phyloP scores from a whole-genome alignment of 2,329 filamentous ascomycete species.

The Colletotrichum limetticola region DNA sequence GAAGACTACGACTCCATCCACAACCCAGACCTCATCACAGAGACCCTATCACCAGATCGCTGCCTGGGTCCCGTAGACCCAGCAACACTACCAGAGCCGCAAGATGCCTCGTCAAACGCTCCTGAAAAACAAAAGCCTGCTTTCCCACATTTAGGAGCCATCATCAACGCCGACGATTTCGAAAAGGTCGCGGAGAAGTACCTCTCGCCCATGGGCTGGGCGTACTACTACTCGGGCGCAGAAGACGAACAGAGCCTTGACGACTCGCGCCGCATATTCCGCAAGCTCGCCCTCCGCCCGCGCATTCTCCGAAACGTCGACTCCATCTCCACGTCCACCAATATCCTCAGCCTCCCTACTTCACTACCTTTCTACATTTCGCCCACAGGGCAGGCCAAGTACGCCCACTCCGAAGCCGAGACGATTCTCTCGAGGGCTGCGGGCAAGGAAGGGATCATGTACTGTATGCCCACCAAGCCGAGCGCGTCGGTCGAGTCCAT shows the following conservation, averaged over 20 bases:
- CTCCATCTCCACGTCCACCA: constrained; percentile 66
- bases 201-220: constrained; percentile 36
- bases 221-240: constrained; percentile 86
- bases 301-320: constrained; percentile 82
- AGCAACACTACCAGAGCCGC: background rate
- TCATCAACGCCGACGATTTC: constrained; percentile 51
- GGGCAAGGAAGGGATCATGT: constrained; percentile 21
- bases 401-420: constrained; percentile 73
- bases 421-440: constrained; percentile 7
- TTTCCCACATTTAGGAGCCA: constrained; percentile 41
- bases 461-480: constrained; percentile 32
- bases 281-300: constrained; percentile 77
- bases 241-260: constrained; percentile 81
- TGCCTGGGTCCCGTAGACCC: constrained; percentile 41
- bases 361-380: constrained; percentile 70
- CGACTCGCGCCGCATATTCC: constrained; percentile 79
- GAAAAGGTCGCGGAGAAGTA: constrained; percentile 46
- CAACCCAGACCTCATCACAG: constrained; percentile 41
- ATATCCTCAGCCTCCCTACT: constrained; percentile 63
- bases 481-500: constrained; percentile 9
- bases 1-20: constrained; percentile 48
- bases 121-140: constrained; percentile 9
- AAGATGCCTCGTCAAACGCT: background rate
- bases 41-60: constrained; percentile 40
- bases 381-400: constrained; percentile 71